Base-by-base conservation (phyloP, 2,329 filamentous ascomycete genomes). In the Myriosclerotinia scirpicola region DNA sequence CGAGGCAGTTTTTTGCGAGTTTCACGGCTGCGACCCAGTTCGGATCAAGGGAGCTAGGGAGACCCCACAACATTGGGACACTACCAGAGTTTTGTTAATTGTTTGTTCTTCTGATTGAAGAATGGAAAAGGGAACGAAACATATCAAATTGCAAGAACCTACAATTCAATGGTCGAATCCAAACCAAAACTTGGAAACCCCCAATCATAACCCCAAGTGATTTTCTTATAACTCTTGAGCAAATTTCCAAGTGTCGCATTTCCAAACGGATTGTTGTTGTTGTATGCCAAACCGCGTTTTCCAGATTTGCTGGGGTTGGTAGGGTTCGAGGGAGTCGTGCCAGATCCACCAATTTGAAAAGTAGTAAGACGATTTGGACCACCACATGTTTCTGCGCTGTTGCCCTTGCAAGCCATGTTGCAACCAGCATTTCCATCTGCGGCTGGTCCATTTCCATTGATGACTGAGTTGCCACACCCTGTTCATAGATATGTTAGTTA, bases 161-260 rank as follows among this genome's bases (percentile, higher is more conserved):
- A 70, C 69, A 72, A 72, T 73, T 82, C 80, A 73, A 87, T 75
- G 38, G 75, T 74, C 20, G 73, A 67, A 64, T 81, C 75, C 30
- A 82, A 78, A 34, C 54, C 66, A 42, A 78, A 79, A 67, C 79
- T 77, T 14, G 69, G 69, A 56, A 82, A 82, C 61, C 79, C 85
- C 89, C 89, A 91, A 83, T 90, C 89, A 82, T 89, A 89, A 52
- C 78, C 83, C 85, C 87, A 91, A 55, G 78, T 77, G 74, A 85
- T 81, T 68, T 82, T 76, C 56, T 67, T 77, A 60, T 76, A 75
- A 56, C 71, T 73, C 59, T 78, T 75, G 75, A 90, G 87, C 69
- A 78, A 72, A 68, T 80, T 71, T 3, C 66, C 68, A 62, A 66
- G 67, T 1, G 46, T 38, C 5, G 70, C 69, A 65, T 68, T 66